Conservation (phyloP, 768 basidiomycete species). For the Mycena crocata region DNA sequence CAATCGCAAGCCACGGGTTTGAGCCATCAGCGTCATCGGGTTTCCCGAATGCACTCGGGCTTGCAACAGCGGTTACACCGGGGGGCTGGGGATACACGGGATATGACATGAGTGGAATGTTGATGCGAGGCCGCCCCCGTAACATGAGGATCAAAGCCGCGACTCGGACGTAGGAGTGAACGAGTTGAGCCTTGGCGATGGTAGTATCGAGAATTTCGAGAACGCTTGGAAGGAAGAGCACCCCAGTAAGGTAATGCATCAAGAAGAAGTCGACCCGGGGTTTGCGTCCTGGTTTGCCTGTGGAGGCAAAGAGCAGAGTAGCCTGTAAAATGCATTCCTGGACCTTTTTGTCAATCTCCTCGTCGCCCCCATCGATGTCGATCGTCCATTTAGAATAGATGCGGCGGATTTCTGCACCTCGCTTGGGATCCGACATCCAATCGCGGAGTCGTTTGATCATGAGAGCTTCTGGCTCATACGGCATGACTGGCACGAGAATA, state of each 20-base stretch:
- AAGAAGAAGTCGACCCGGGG: slow-evolving; percentile 20
- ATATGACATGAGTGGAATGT: slow-evolving; percentile 18
- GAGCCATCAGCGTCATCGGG: not conserved
- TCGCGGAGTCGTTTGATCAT: slow-evolving; percentile 5
- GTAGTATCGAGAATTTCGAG: not conserved
- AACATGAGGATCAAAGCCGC: slow-evolving; percentile 13
- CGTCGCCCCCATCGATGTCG: slow-evolving; percentile 1
- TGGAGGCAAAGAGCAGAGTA: slow-evolving; percentile 2
- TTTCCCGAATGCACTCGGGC: not conserved
- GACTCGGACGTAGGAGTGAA: slow-evolving; percentile 6
- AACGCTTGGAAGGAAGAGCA: slow-evolving; percentile 11
- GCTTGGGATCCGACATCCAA: slow-evolving; percentile 12
- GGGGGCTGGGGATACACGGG: not conserved
- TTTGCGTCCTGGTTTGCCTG: not conserved
- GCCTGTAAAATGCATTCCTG: slow-evolving; percentile 12
- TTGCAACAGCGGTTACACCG: not conserved
- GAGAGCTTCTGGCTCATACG: not conserved
- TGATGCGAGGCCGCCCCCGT: slow-evolving; percentile 16
- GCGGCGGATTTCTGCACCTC: slow-evolving; percentile 1
- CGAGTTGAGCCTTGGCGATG: not conserved
- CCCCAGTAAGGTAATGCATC: slow-evolving; percentile 20
- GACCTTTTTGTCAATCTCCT: slow-evolving; percentile 1
- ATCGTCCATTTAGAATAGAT: slow-evolving; percentile 11
- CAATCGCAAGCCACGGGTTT: slow-evolving; percentile 5
- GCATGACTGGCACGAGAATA: not conserved